Evolutionary conservation across 129 eudicot species (phyloP).

Genomic region (Calendula officinalis): DNA sequence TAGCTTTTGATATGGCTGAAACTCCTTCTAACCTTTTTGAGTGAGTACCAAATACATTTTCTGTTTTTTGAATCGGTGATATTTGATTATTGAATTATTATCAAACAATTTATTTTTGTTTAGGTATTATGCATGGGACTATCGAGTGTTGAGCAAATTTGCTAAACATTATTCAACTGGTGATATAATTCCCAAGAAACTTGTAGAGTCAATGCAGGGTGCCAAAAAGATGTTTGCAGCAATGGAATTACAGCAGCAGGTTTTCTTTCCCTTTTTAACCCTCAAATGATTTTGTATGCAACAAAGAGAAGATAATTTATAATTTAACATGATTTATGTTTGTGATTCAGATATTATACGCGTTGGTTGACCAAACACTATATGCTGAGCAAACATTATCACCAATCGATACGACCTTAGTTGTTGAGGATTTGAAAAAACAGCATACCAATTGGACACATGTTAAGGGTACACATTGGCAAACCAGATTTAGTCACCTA

Average conservation of each 20-base stretch:
- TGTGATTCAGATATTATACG: conserved; percentile 60
- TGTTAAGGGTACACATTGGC: conserved; percentile 91
- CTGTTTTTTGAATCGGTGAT: background rate
- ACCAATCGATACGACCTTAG: conserved; percentile 48
- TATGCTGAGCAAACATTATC: conserved; percentile 47
- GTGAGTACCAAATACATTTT: conserved; percentile 54
- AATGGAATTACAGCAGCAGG: conserved; percentile 94
- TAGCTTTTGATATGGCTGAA: conserved; percentile 90
- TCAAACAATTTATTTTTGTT: background rate
- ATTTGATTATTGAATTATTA: conserved; percentile 10
- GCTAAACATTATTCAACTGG: conserved; percentile 81
- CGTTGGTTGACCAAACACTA: conserved; percentile 69
- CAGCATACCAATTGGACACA: conserved; percentile 69
- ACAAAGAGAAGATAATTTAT: conserved; percentile 9
- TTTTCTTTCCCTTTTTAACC: conserved; percentile 19
- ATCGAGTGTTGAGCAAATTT: conserved; percentile 71
- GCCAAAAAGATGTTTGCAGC: conserved; percentile 92
- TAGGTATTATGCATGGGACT: conserved; percentile 94
- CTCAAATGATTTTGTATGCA: background rate
- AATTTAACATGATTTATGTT: background rate
- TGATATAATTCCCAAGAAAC: conserved; percentile 76
- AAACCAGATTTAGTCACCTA: conserved; percentile 85
- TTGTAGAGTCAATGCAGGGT: conserved; percentile 64
- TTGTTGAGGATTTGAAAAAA: conserved; percentile 61
- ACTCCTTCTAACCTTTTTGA: conserved; percentile 92